Percentiles rank a stretch among this genome's conserved stretches.
Conservation (phyloP, 73 alveolate species). For the Symbiodinium pilosum region DNA sequence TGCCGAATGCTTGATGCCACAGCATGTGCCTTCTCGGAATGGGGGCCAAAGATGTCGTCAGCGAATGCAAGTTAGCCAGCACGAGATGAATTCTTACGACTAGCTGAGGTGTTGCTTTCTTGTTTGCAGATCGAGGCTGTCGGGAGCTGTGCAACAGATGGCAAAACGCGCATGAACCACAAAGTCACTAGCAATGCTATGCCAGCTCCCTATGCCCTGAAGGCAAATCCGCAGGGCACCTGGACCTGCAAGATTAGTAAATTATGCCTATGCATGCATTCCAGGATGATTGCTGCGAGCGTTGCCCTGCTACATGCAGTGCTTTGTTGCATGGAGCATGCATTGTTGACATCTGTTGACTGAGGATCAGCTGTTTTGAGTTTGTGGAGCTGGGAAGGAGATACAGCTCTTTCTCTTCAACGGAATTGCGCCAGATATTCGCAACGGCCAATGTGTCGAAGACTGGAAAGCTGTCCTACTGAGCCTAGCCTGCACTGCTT, state of each 20-base stretch:
- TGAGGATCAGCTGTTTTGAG: constrained; percentile 59
- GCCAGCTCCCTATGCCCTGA: background rate
- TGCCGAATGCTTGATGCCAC: too few species aligned
- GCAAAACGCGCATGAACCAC: background rate
- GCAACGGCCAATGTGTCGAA: constrained; percentile 44
- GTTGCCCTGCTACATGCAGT: background rate
- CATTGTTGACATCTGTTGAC: background rate
- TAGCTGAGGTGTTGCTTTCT: constrained; percentile 8
- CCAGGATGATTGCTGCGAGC: background rate
- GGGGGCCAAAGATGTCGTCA: too few species aligned
- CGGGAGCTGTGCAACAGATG: background rate
- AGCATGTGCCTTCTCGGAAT: too few species aligned
- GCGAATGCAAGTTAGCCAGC: too few species aligned
- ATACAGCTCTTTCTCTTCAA: constrained; percentile 33
- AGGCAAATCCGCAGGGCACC: constrained; percentile 25
- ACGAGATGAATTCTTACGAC: background rate
- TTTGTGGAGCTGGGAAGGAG: constrained; percentile 74
- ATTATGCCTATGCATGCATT: background rate
- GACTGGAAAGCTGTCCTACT: constrained; percentile 54
- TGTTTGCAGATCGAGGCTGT: constrained; percentile 54
- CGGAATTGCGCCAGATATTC: constrained; percentile 43
- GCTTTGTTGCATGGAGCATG: background rate
- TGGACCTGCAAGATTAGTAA: background rate
- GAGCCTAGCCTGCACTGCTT: background rate
- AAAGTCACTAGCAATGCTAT: background rate